A percentile compares a stretch with the other conserved stretches of the same genome.
These are phyloP conservation scores for Osmanthus fragrans DNA, from an alignment of 257 asterid genomes.

Conservation along the genomic window DNA sequence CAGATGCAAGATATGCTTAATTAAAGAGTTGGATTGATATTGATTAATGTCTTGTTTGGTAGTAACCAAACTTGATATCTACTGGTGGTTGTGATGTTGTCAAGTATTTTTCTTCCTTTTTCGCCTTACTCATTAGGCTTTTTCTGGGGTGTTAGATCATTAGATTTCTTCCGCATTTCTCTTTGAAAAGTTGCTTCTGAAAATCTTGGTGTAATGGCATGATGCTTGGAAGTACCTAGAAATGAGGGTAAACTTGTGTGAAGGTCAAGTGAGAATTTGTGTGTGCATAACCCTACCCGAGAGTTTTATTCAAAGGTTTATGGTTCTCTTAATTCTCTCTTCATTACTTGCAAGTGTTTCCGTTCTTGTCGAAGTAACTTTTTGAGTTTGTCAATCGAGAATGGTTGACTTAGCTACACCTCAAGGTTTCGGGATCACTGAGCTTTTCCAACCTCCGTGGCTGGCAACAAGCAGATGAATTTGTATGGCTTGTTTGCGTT, in stretches of 20 bases:
- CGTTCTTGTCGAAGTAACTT: no score
- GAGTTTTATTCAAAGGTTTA: no score
- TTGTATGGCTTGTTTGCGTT: background rate
- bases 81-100: background rate
- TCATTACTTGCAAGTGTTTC: no score
- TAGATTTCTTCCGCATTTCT: background rate
- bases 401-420: background rate
- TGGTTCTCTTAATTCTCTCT: no score
- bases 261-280: background rate
- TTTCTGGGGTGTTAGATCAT: background rate
- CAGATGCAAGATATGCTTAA: background rate
- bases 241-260: background rate
- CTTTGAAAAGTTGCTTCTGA: background rate
- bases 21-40: background rate
- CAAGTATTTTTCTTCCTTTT: background rate
- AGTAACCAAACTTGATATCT: background rate
- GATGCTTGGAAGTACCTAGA: background rate
- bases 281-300: no score
- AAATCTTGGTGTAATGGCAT: background rate
- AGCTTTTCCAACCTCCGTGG: background rate
- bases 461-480: background rate
- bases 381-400: background rate
- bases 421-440: no score
- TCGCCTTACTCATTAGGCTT: background rate
- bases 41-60: background rate